A percentile compares a stretch with the other conserved stretches of the same genome.
Conservation (phyloP, 495 filamentous ascomycete species). For the Daldinia childiae region DNA sequence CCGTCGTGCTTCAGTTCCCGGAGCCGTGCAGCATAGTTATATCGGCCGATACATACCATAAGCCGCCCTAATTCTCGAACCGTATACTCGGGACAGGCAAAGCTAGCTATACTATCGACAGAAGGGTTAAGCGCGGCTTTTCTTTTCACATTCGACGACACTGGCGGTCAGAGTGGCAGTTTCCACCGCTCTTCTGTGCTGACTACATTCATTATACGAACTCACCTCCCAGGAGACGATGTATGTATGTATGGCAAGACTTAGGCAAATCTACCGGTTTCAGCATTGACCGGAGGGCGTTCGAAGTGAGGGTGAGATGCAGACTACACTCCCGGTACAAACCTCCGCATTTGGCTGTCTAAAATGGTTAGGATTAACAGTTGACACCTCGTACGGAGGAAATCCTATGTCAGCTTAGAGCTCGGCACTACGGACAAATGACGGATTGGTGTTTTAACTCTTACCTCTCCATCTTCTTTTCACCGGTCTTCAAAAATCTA, state of each 20-base stretch:
- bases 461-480: not conserved
- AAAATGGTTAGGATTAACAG: not conserved
- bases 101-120: not conserved
- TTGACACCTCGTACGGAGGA: not conserved
- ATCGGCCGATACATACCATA: not conserved
- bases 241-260: not conserved
- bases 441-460: not conserved
- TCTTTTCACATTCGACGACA: not conserved
- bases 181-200: conserved; percentile 3
- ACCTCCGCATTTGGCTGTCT: not conserved
- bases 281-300: not conserved
- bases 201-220: not conserved
- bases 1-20: too few relatives aligned
- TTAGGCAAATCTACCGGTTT: too few relatives aligned
- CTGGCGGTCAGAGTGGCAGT: not conserved
- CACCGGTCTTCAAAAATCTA: not conserved
- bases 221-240: not conserved
- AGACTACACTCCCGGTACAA: not conserved
- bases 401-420: not conserved
- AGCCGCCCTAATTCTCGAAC: conserved; percentile 4
- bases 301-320: not conserved
- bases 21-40: not conserved
- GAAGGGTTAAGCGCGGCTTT: not conserved
- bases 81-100: not conserved
- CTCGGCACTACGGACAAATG: not conserved